Conservation (phyloP, 345 rosid species). For the Eucalyptus pauciflora region DNA sequence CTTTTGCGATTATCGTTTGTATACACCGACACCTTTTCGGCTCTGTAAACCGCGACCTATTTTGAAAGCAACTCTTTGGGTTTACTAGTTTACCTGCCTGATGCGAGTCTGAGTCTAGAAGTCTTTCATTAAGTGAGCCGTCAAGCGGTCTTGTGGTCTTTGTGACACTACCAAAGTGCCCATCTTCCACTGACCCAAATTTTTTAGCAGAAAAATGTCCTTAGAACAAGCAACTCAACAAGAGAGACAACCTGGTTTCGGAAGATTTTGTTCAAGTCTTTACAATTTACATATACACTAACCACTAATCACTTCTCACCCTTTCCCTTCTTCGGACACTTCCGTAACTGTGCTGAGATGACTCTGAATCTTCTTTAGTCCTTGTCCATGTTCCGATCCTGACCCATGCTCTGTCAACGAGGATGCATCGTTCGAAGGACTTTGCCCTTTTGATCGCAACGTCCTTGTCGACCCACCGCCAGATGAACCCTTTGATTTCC, state of each 20-base stretch:
- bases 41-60: neutral
- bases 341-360: neutral
- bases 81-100: neutral
- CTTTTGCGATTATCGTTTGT: neutral
- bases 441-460: constrained; percentile 9
- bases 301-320: neutral
- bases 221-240: neutral
- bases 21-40: neutral
- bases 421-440: constrained; percentile 3
- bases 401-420: neutral
- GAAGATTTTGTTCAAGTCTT: neutral
- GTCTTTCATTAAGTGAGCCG: neutral
- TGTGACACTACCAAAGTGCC: neutral
- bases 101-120: neutral
- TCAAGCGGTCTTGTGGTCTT: neutral
- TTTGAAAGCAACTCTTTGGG: neutral
- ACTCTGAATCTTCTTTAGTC: neutral
- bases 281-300: neutral
- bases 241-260: neutral
- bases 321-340: neutral
- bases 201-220: neutral
- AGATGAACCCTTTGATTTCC: constrained; percentile 11
- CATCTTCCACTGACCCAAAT: neutral
- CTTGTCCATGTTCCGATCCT: neutral
- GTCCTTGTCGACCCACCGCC: neutral